These are phyloP conservation scores for Stagonosporopsis tanaceti DNA, from an alignment of 2,329 filamentous ascomycete species.

Conservation along the genomic window DNA sequence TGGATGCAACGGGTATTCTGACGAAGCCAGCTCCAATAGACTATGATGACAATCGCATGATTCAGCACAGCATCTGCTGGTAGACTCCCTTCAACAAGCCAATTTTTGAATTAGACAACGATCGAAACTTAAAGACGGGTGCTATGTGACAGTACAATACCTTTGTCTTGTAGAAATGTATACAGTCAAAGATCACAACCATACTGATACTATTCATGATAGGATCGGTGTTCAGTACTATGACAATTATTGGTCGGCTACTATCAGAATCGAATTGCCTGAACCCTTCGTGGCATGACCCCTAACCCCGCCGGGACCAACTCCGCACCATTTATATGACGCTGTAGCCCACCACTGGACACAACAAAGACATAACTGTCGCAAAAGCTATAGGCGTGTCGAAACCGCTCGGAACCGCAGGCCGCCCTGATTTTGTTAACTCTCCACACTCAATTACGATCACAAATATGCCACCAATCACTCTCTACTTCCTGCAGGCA, in stretches of 20 bases:
- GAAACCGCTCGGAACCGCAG: not conserved
- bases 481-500: conserved; percentile 58
- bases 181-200: too few relatives aligned
- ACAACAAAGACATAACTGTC: not conserved
- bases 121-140: too few relatives aligned
- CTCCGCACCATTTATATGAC: conserved; percentile 22
- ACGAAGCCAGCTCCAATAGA: too few relatives aligned
- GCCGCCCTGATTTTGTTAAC: not conserved
- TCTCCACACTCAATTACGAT: not conserved
- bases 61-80: too few relatives aligned
- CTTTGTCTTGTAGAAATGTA: too few relatives aligned
- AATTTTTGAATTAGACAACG: too few relatives aligned
- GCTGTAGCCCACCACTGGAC: conserved; percentile 3
- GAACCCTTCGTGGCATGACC: conserved; percentile 5
- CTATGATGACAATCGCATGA: too few relatives aligned
- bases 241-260: conserved; percentile 7
- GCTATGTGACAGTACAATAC: too few relatives aligned
- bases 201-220: too few relatives aligned
- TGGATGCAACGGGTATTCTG: too few relatives aligned
- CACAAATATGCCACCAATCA: conserved; percentile 43
- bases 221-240: not conserved
- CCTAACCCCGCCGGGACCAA: conserved; percentile 20
- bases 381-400: not conserved
- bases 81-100: too few relatives aligned
- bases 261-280: not conserved